These are phyloP conservation scores for Trichoderma brevicompactum DNA, from an alignment of 2,329 filamentous ascomycete species.

Conservation along the genomic window DNA sequence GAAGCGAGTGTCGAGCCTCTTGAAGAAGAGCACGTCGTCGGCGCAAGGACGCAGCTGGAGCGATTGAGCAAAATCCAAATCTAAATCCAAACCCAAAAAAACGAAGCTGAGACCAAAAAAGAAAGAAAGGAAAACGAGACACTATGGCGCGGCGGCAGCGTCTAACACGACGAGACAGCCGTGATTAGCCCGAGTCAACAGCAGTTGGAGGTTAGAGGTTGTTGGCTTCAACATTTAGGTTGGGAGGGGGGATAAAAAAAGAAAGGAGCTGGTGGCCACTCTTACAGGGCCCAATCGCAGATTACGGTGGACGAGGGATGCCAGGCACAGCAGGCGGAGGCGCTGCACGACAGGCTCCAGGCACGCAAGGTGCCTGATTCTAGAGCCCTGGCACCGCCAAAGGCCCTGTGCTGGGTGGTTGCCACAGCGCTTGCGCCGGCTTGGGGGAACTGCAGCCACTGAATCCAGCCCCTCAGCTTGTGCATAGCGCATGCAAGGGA, in stretches of 20 bases:
- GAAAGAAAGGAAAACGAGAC: not conserved
- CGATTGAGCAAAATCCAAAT: not conserved
- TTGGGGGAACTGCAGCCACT: constrained; percentile 18
- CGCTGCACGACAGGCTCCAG: constrained; percentile 4
- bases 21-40: not conserved
- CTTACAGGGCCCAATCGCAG: constrained; percentile 23
- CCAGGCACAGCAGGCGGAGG: constrained; percentile 23
- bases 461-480: constrained; percentile 16
- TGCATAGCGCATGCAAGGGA: constrained; percentile 22
- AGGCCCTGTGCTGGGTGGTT: not conserved
- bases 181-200: constrained; percentile 26
- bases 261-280: constrained; percentile 22
- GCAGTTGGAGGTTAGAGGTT: constrained; percentile 20
- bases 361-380: constrained; percentile 6
- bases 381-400: not conserved
- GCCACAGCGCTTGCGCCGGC: not conserved
- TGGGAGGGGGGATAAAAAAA: constrained; percentile 3
- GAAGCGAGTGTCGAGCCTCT: constrained; percentile 13
- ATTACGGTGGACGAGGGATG: constrained; percentile 24
- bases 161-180: constrained; percentile 23
- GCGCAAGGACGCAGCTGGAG: constrained; percentile 12
- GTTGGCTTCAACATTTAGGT: not conserved
- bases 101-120: constrained; percentile 18
- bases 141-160: constrained; percentile 23
- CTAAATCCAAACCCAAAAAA: constrained; percentile 10